phyloP scores from a whole-genome alignment of 176 grass and related monocot species.

The Ampelocalamus luodianensis region DNA sequence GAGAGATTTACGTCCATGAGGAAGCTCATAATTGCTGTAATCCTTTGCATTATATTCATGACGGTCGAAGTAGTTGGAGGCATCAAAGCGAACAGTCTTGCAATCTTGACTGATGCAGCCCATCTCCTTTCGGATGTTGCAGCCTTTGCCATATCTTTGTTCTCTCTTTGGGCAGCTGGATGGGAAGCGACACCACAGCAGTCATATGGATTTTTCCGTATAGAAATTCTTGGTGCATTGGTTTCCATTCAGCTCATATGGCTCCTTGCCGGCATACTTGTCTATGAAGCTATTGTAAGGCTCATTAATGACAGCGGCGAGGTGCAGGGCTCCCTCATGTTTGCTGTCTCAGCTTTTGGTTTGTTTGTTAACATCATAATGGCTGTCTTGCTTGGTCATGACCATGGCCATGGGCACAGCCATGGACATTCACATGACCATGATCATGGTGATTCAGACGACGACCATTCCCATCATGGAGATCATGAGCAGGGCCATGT shows the following conservation, averaged over 20 bases:
- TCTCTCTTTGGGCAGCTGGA: constrained; percentile 93
- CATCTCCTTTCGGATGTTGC: constrained; percentile 98
- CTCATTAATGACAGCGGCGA: constrained; percentile 72
- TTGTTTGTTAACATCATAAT: constrained; percentile 95
- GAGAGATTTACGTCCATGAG: constrained; percentile 83
- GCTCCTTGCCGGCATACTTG: constrained; percentile 91
- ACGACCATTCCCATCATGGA: constrained; percentile 47
- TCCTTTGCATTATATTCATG: constrained; percentile 94
- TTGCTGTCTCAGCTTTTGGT: constrained; percentile 91
- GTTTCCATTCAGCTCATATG: constrained; percentile 99
- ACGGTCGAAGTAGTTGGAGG: constrained; percentile 90
- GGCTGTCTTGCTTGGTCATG: constrained; percentile 94
- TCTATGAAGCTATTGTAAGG: constrained; percentile 90
- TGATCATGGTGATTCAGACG: constrained; percentile 39
- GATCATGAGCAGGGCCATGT: constrained; percentile 53
- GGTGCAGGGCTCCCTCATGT: constrained; percentile 93
- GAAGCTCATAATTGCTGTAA: constrained; percentile 79
- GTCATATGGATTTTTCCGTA: constrained; percentile 93
- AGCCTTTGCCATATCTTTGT: constrained; percentile 92
- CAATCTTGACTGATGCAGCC: constrained; percentile 93
- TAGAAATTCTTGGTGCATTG: constrained; percentile 88
- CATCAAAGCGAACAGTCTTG: constrained; percentile 96
- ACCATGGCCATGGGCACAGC: constrained; percentile 64
- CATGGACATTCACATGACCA: constrained; percentile 61
- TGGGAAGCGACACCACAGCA: constrained; percentile 96